Evolutionary conservation across 2,329 filamentous ascomycete species (phyloP).

Genomic region (Orbilia blumenaviensis): DNA sequence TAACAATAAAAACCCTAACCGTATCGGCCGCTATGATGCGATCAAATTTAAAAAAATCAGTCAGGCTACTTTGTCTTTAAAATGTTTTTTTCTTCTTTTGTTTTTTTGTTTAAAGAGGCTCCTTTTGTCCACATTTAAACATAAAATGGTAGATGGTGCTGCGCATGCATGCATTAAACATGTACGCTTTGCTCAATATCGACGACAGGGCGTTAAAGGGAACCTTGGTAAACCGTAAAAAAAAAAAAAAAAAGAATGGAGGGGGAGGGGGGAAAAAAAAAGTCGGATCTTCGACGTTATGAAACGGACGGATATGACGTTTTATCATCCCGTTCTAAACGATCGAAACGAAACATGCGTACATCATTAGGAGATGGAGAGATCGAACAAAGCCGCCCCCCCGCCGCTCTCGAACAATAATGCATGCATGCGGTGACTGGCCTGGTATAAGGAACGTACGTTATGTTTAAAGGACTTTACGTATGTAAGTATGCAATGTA

Average conservation of each 20-base stretch:
- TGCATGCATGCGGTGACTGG: not conserved
- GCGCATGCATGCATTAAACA: not conserved
- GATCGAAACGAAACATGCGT: constrained; percentile 8
- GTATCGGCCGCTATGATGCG: constrained; percentile 4
- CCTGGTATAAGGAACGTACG: not conserved
- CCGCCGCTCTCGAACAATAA: no score
- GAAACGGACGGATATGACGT: constrained; percentile 17
- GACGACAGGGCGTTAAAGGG: constrained; percentile 14
- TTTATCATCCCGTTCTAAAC: constrained; percentile 14
- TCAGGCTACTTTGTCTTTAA: not conserved
- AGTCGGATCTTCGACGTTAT: not conserved
- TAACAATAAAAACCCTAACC: not conserved
- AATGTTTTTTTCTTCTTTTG: no score
- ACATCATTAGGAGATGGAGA: not conserved
- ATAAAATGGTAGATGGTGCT: not conserved
- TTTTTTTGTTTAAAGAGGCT: no score
- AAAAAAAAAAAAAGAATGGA: not conserved
- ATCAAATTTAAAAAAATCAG: constrained; percentile 5
- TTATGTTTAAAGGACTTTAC: no score
- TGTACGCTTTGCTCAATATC: not conserved
- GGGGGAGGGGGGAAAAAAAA: not conserved
- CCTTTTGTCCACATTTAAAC: not conserved
- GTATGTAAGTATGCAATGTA: not conserved
- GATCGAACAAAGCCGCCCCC: not conserved
- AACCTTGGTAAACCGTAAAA: not conserved